Evolutionary conservation across 495 filamentous ascomycete species (phyloP).

Genomic region (Cairneyella variabilis): DNA sequence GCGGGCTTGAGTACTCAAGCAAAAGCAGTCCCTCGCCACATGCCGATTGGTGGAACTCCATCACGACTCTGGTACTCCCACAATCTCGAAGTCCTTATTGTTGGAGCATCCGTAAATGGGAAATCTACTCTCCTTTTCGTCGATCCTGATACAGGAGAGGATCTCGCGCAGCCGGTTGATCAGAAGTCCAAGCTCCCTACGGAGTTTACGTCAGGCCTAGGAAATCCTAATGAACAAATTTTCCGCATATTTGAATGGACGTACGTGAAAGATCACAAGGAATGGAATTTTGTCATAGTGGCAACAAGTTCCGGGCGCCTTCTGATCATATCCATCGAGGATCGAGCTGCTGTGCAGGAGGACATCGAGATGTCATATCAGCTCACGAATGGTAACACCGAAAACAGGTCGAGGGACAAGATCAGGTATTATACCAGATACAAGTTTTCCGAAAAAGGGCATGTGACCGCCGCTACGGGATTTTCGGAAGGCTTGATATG

Average conservation of each 20-base stretch:
- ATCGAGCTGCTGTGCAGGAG: slow-evolving; percentile 8
- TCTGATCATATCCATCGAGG: slow-evolving; percentile 38
- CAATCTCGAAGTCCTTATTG: slow-evolving; percentile 46
- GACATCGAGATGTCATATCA: background rate
- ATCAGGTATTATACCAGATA: slow-evolving; percentile 44
- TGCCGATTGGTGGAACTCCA: slow-evolving; percentile 46
- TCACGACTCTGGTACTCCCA: slow-evolving; percentile 50
- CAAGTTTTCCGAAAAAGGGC: slow-evolving; percentile 33
- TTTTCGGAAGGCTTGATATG: slow-evolving; percentile 42
- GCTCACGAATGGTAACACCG: slow-evolving; percentile 1
- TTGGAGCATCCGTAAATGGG: slow-evolving; percentile 38
- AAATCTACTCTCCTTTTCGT: slow-evolving; percentile 41
- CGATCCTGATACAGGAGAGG: slow-evolving; percentile 41
- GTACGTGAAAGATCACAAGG: slow-evolving; percentile 32
- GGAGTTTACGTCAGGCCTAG: slow-evolving; percentile 39
- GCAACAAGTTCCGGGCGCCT: slow-evolving; percentile 37
- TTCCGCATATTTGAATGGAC: slow-evolving; percentile 43
- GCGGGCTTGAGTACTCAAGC: slow-evolving; percentile 42
- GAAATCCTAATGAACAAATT: slow-evolving; percentile 35
- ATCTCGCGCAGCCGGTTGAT: slow-evolving; percentile 38
- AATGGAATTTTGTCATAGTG: slow-evolving; percentile 44
- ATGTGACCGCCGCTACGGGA: slow-evolving; percentile 39
- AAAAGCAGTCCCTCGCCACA: slow-evolving; percentile 48
- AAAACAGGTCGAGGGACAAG: slow-evolving; percentile 2
- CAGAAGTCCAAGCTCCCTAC: slow-evolving; percentile 26